Base-by-base conservation (phyloP, 257 asterid genomes). In the Rauvolfia tetraphylla region DNA sequence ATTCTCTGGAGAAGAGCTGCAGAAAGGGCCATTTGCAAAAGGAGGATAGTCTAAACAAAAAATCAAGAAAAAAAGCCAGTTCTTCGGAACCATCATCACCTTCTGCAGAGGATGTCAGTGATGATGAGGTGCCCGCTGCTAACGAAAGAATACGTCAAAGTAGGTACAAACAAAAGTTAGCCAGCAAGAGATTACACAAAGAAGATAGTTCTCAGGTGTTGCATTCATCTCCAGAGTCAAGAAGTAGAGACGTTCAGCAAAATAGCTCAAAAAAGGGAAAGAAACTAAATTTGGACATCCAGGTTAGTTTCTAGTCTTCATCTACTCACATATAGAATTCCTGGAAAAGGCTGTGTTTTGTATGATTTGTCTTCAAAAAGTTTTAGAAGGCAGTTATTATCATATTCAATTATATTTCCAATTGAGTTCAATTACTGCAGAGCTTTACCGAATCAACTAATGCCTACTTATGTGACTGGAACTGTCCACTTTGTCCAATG, bases 101-200 rank as follows among this genome's bases (percentile, higher is more conserved):
- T 65, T 86, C 89, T 25, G 76, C 25, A 5, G 96, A 90, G 80
- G 89, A 90, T 85, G 84, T 66, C 75, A 83, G 89, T 23, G 83
- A 85, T 71, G 84, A 84, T 72, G 84, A 84, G 81, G 75, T 78
- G 76, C 87, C 75, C 80, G 80, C 75, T 75, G 73, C 10, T 38
- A 66, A 73, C 71, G 65, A 74, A 59, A 82, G 82, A 78, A 84
- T 71, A 72, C 69, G 53, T 81, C 27, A 72, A 76, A 85, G 72
- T 77, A 84, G 82, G 38, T 61, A 27, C 62, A 22, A 68, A 46
- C 62, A 46, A 25, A 78, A 78, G 77, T 53, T 85, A 65, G 75
- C 88, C 33, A 59, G 86, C 10, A 71, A 25, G 81, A 78, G 77
- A 27, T 36, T 66, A 27, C 27, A 25, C 20, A 75, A 65, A 31